Conservation (phyloP, 257 asterid genomes). For the Pogostemon cablin region DNA sequence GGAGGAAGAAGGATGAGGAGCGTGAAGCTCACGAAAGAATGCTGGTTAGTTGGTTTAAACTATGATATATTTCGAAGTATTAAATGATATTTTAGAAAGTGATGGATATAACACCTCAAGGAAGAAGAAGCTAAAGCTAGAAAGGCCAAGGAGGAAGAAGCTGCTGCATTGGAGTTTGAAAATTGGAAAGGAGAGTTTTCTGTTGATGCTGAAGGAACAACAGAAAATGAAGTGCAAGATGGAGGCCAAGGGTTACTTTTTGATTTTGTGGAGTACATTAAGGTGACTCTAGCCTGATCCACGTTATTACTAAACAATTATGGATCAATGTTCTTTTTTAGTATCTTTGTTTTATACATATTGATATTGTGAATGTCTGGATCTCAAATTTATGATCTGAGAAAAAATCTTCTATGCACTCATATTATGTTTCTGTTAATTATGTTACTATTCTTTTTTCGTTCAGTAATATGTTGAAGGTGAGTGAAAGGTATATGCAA, state of each 20-base stretch:
- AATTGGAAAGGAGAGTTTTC: slow-evolving; percentile 96
- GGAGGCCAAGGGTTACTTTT: slow-evolving; percentile 81
- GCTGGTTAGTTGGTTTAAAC: slow-evolving; percentile 61
- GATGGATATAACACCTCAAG: slow-evolving; percentile 44
- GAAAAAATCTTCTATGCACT: slow-evolving; percentile 2
- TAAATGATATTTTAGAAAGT: slow-evolving; percentile 14
- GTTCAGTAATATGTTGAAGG: neutral
- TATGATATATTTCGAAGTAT: neutral
- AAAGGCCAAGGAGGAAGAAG: slow-evolving; percentile 91
- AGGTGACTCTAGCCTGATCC: slow-evolving; percentile 50
- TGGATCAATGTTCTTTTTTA: neutral
- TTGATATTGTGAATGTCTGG: slow-evolving; percentile 23
- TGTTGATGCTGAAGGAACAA: slow-evolving; percentile 95
- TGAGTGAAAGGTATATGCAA: slow-evolving; percentile 2
- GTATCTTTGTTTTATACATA: neutral
- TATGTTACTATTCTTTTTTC: neutral
- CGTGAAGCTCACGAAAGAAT: slow-evolving; percentile 88
- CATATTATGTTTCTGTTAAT: neutral
- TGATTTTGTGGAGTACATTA: slow-evolving; percentile 92
- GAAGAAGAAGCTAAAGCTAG: slow-evolving; percentile 95
- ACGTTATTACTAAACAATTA: slow-evolving; percentile 10
- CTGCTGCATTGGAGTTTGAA: slow-evolving; percentile 88
- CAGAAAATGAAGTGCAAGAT: slow-evolving; percentile 81
- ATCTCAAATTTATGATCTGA: slow-evolving; percentile 15
- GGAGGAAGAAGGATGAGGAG: slow-evolving; percentile 96